phyloP scores from a whole-genome alignment of 164 flowering plant species.

The Vitis riparia region DNA sequence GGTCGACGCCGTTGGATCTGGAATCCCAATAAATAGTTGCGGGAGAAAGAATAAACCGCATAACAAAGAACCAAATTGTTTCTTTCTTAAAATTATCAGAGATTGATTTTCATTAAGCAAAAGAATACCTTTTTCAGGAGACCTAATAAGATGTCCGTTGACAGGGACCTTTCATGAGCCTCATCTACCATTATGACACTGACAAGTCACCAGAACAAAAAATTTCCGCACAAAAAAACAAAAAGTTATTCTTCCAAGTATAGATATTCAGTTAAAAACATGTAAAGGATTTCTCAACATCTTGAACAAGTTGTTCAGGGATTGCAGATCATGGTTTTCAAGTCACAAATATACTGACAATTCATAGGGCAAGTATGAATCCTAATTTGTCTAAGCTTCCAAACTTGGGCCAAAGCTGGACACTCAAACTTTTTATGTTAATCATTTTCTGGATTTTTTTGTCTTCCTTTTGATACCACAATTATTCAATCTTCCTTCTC shows the following conservation, averaged over 20 bases:
- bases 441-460: no score
- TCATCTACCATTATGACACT: conserved; percentile 99
- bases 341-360: no score
- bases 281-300: no score
- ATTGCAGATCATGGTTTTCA: no score
- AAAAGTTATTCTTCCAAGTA: background rate
- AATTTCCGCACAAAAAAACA: background rate
- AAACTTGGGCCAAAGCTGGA: no score
- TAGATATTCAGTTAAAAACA: no score
- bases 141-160: conserved; percentile 90
- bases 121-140: conserved; percentile 82
- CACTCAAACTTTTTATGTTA: no score
- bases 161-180: conserved; percentile 94
- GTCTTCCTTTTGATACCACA: no score
- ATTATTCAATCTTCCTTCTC: no score
- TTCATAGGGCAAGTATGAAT: no score
- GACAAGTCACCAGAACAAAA: conserved; percentile 9
- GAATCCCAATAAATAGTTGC: conserved; percentile 12
- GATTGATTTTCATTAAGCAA: background rate
- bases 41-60: background rate
- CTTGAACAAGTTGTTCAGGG: no score
- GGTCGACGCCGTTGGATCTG: conserved; percentile 93
- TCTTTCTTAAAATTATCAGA: background rate
- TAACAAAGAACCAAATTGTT: background rate
- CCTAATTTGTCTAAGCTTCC: no score